Evolutionary conservation across 331 rosid genomes (phyloP), one percentile per base, ranked within the genome.

Genomic region (Malus hybrid): DNA sequence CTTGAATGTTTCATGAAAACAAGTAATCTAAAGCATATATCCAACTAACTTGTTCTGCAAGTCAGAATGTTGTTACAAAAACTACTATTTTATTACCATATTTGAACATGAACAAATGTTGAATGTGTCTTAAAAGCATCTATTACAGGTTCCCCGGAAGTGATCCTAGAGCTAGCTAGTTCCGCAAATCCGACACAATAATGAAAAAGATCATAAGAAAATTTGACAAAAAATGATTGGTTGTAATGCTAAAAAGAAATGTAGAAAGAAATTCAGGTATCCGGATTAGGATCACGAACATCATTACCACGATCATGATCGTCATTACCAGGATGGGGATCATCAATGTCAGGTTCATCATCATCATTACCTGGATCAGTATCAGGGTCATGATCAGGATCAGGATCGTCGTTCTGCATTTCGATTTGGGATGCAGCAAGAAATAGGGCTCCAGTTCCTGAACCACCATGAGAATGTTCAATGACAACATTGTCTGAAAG

Each of bases 401-500:
- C 19, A 34, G 31, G 61, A 65, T 65, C 73, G 29, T 56, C 73
- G 14, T n/a, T 52, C 28, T 69, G 76, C 76, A 39, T 69, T 27
- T 56, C 60, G 60, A 69, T 55, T 19, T 83, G 93, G 50, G 93
- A 80, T 52, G 97, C 90, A 66, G 90, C 92, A 59, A 91, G 87
- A 80, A 81, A 87, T 1, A 89, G 12, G 70, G 95, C 86, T 6
- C 95, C 93, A 5, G 86, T 79, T 34, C 93, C 89, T 36, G 93
- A 84, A 34, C 93, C 90, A 42, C 90, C 93, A 74, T 89, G 93
- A 50, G 95, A 87, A 80, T 82, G 89, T 80, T 88, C 85, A 55
- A 89, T 65, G 7, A 85, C 71, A 64, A 91, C 84, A 80, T 89
- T 89, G 76, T 86, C 88, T 1, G 93, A 87, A 50, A 86, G 81